Evolutionary conservation across 768 basidiomycete genomes (phyloP).

Genomic region (Paxillus involutus): DNA sequence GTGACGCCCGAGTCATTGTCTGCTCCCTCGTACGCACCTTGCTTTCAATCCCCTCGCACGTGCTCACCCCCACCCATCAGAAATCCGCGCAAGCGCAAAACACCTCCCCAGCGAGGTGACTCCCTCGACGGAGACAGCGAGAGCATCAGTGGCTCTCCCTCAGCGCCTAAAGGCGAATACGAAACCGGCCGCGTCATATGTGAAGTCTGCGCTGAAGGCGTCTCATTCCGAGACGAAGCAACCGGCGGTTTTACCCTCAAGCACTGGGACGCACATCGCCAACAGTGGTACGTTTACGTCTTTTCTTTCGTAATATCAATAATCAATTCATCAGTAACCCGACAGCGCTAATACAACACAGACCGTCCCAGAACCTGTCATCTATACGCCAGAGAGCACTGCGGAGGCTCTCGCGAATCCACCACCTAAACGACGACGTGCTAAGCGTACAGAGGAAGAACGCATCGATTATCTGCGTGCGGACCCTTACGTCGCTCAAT

Average conservation of each 20-base stretch:
- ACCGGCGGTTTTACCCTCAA: slow-evolving; percentile 64
- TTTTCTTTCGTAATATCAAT: slow-evolving; percentile 3
- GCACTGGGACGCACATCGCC: slow-evolving; percentile 69
- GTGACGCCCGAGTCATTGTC: slow-evolving; percentile 14
- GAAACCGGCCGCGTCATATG: slow-evolving; percentile 65
- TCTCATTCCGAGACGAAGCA: slow-evolving; percentile 66
- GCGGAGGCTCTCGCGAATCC: slow-evolving; percentile 45
- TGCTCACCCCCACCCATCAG: slow-evolving; percentile 19
- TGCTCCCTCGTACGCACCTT: slow-evolving; percentile 19
- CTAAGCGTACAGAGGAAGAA: slow-evolving; percentile 77
- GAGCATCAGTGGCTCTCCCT: slow-evolving; percentile 6
- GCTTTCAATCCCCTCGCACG: slow-evolving; percentile 17
- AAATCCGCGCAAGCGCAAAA: slow-evolving; percentile 41
- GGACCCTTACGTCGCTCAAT: slow-evolving; percentile 78
- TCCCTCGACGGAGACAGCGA: slow-evolving; percentile 15
- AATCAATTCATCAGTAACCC: slow-evolving; percentile 6
- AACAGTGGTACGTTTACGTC: slow-evolving; percentile 48
- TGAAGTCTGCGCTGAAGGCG: slow-evolving; percentile 56
- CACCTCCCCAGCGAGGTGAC: slow-evolving; percentile 25
- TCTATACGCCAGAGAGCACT: slow-evolving; percentile 43
- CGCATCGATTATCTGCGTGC: slow-evolving; percentile 66
- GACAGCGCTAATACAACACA: slow-evolving; percentile 31
- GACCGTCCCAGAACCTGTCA: slow-evolving; percentile 35
- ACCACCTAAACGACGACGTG: slow-evolving; percentile 63
- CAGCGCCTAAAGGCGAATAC: slow-evolving; percentile 51